phyloP scores from a whole-genome alignment of 176 grass and related monocot genomes.

The Saccharum officinarum region DNA sequence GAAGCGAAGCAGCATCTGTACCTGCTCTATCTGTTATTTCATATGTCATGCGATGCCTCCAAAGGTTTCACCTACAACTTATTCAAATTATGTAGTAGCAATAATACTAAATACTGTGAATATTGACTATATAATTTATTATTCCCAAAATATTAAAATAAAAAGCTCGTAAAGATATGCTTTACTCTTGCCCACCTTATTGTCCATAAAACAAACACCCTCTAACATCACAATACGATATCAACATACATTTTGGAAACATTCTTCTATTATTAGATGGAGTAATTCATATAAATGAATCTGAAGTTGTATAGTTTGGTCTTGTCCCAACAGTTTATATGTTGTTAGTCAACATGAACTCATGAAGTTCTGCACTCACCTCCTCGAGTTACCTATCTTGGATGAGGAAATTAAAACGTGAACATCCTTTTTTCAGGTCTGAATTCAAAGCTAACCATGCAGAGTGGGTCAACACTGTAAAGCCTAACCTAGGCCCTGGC shows the following conservation, averaged over 20 bases:
- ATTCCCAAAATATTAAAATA: neutral
- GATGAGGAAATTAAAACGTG: neutral
- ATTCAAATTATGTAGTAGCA: neutral
- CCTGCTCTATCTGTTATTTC: constrained; percentile 74
- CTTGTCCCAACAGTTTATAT: neutral
- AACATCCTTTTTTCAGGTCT: constrained; percentile 44
- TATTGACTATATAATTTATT: neutral
- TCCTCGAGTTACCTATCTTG: neutral
- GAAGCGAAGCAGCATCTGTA: constrained; percentile 43
- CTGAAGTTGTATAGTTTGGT: neutral
- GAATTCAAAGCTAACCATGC: constrained; percentile 88
- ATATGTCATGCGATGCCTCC: constrained; percentile 68
- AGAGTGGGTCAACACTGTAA: constrained; percentile 66
- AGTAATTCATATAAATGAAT: neutral
- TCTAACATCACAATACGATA: neutral
- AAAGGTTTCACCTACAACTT: constrained; percentile 47
- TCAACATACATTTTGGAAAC: neutral
- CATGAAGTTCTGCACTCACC: neutral
- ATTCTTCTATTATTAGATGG: neutral
- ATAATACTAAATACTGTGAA: neutral
- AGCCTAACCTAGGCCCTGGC: constrained; percentile 73
- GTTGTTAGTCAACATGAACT: neutral
- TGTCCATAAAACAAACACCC: neutral
- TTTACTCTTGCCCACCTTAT: neutral
- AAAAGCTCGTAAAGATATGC: neutral